phyloP scores from a whole-genome alignment of 1,284 basidiomycete genomes.

The Schizophyllum amplum region DNA sequence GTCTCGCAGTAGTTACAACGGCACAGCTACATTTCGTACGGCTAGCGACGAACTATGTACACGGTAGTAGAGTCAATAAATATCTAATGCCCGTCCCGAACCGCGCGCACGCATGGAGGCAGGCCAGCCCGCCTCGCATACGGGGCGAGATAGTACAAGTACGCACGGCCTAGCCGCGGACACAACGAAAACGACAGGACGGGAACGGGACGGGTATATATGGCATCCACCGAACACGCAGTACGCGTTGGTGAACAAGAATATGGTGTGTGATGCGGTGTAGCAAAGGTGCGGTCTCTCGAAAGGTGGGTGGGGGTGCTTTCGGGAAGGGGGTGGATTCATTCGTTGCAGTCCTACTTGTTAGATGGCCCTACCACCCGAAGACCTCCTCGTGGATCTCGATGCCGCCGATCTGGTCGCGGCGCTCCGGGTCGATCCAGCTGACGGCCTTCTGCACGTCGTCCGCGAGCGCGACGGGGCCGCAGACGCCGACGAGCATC shows the following conservation, averaged over 20 bases:
- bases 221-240: too few species aligned
- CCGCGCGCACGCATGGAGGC: too few species aligned
- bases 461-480: slow-evolving; percentile 47
- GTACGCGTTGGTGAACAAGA: too few species aligned
- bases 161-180: too few species aligned
- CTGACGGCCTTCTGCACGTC: slow-evolving; percentile 45
- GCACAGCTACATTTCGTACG: not conserved
- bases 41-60: not conserved
- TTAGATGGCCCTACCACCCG: slow-evolving; percentile 14
- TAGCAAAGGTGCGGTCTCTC: too few species aligned
- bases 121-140: not conserved
- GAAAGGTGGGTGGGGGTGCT: not conserved
- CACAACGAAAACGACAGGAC: too few species aligned
- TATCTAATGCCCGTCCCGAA: not conserved
- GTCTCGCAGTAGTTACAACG: too few species aligned
- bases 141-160: not conserved
- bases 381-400: slow-evolving; percentile 58
- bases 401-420: slow-evolving; percentile 58
- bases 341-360: not conserved
- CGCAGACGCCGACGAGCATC: slow-evolving; percentile 60
- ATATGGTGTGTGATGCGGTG: not conserved
- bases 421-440: slow-evolving; percentile 34
- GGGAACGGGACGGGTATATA: too few species aligned
- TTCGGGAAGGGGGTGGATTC: not conserved
- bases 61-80: not conserved